Conservation (phyloP, 352 stramenopile genomes). For the Phytophthora foliorum region DNA sequence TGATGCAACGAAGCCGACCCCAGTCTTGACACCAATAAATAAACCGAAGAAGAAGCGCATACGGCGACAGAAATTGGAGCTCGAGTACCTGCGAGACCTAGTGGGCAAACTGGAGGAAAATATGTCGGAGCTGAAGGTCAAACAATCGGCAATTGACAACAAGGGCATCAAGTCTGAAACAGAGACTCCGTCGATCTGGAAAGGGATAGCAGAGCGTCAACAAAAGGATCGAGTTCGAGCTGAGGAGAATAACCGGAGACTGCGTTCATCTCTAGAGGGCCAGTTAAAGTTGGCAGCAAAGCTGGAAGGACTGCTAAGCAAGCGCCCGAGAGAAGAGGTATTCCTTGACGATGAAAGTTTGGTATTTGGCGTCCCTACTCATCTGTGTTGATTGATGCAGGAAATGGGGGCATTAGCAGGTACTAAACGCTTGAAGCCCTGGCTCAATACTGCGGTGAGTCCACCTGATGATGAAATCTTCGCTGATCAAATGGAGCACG, state of each 20-base stretch:
- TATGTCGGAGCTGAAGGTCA: conserved; percentile 29
- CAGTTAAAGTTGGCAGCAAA: conserved; percentile 47
- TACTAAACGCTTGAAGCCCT: conserved; percentile 30
- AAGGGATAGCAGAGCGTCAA: conserved; percentile 41
- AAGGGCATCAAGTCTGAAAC: not conserved
- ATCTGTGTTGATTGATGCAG: conserved; percentile 2
- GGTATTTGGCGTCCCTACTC: conserved; percentile 1
- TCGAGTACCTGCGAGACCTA: conserved; percentile 42
- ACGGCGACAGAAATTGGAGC: conserved; percentile 44
- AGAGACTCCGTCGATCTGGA: conserved; percentile 31
- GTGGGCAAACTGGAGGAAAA: conserved; percentile 42
- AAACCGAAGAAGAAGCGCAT: conserved; percentile 49
- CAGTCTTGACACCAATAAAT: not conserved
- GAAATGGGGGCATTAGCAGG: conserved; percentile 16
- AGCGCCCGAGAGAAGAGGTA: conserved; percentile 34
- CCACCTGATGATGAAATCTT: conserved; percentile 43
- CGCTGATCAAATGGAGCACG: conserved; percentile 34
- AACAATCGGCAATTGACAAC: not conserved
- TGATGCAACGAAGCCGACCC: not conserved
- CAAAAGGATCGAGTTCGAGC: conserved; percentile 29
- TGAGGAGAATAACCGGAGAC: conserved; percentile 44
- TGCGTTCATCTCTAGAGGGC: conserved; percentile 37
- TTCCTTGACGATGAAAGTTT: not conserved
- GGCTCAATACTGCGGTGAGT: not conserved
- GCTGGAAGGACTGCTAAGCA: conserved; percentile 41